Conservation (phyloP, 495 filamentous ascomycete species). For the Bacidia gigantensis region DNA sequence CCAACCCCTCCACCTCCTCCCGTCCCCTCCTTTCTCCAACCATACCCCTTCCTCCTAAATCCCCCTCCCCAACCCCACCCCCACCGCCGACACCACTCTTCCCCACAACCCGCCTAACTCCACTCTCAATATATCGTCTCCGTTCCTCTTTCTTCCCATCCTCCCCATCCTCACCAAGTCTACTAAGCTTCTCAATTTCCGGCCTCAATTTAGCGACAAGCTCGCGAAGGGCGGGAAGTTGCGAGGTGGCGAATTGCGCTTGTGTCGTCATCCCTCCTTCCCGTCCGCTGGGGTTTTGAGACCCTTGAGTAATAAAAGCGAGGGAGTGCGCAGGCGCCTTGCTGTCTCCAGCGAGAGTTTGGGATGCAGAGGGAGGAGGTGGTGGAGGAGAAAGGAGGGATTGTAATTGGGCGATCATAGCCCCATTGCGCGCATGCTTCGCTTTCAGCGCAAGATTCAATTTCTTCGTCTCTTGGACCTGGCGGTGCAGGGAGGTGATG, state of each 20-base stretch:
- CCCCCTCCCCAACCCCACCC: neutral
- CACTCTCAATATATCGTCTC: conserved; percentile 62
- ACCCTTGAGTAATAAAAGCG: conserved; percentile 34
- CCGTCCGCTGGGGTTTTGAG: conserved; percentile 29
- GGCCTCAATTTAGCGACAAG: conserved; percentile 50
- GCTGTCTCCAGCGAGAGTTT: conserved; percentile 6
- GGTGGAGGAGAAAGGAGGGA: conserved; percentile 30
- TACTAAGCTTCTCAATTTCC: conserved; percentile 39
- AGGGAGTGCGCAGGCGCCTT: conserved; percentile 16
- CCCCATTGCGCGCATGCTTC: conserved; percentile 64
- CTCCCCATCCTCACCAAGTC: conserved; percentile 23
- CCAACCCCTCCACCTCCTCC: conserved; percentile 17
- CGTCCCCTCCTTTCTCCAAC: conserved; percentile 9
- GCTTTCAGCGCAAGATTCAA: conserved; percentile 60
- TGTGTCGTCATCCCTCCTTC: conserved; percentile 52
- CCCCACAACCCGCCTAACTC: conserved; percentile 27
- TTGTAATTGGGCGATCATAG: conserved; percentile 51
- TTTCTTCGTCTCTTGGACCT: conserved; percentile 66
- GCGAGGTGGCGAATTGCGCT: conserved; percentile 64
- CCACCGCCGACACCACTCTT: conserved; percentile 2
- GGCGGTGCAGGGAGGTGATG: conserved; percentile 57
- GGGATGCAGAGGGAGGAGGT: conserved; percentile 1
- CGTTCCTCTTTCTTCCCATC: conserved; percentile 38
- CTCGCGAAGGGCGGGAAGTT: conserved; percentile 62
- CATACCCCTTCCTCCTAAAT: neutral